phyloP scores from a whole-genome alignment of 768 basidiomycete species.

The Cystofilobasidium ferigula region DNA sequence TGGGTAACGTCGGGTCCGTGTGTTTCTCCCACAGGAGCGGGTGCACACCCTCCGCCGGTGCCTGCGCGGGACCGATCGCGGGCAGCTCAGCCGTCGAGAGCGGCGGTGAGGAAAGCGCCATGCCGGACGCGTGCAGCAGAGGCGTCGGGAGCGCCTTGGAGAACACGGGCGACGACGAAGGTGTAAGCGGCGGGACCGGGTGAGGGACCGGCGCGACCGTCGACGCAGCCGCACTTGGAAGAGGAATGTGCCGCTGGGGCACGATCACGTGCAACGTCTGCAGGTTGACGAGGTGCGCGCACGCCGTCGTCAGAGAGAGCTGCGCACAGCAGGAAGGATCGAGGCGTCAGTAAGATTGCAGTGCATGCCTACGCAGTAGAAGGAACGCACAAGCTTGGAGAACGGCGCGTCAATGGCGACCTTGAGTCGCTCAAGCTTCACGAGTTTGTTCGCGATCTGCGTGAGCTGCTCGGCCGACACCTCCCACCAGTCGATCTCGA shows the following conservation, averaged over 20 bases:
- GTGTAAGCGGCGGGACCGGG: slow-evolving; percentile 7
- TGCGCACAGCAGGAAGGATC: not conserved
- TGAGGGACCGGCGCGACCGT: too few relatives aligned
- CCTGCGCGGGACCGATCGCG: too few relatives aligned
- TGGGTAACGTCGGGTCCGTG: slow-evolving; percentile 11
- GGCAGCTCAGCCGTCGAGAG: slow-evolving; percentile 5
- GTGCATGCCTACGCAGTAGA: too few relatives aligned
- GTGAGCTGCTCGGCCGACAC: not conserved
- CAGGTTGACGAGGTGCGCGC: slow-evolving; percentile 11
- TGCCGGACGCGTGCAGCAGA: not conserved
- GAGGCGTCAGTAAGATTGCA: too few relatives aligned
- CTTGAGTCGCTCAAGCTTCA: slow-evolving; percentile 16
- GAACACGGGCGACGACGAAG: slow-evolving; percentile 10
- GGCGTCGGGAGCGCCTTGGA: not conserved
- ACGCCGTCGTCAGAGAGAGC: slow-evolving; percentile 19
- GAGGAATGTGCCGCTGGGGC: slow-evolving; percentile 9
- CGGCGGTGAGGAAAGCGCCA: slow-evolving; percentile 10
- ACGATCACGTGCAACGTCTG: slow-evolving; percentile 18
- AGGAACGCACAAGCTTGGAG: slow-evolving; percentile 9
- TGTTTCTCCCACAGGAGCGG: slow-evolving; percentile 9
- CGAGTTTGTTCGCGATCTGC: slow-evolving; percentile 11
- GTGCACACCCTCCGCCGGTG: not conserved
- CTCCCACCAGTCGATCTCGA: slow-evolving; percentile 23
- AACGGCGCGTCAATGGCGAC: slow-evolving; percentile 20
- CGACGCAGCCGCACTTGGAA: not conserved